A percentile compares a stretch with the other conserved stretches of the same genome.
Evolutionary conservation across 2,329 filamentous ascomycete species (phyloP).

Genomic region (Bipolaris oryzae): DNA sequence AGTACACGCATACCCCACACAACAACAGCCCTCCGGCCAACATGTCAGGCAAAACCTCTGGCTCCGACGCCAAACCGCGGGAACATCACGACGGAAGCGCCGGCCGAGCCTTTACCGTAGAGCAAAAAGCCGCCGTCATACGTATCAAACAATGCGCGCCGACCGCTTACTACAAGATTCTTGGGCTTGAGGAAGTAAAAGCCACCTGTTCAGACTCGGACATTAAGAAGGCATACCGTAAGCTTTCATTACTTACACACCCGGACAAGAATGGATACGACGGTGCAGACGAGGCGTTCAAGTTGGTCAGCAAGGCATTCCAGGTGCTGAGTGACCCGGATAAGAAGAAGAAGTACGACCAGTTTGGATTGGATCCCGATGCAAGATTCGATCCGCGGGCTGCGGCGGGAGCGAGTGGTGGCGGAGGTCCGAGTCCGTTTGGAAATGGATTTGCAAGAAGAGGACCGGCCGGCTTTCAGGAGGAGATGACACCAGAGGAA

Average conservation of each 20-base stretch:
- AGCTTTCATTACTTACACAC: slow-evolving; percentile 91
- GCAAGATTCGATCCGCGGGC: slow-evolving; percentile 74
- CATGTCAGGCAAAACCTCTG: slow-evolving; percentile 54
- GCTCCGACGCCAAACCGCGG: slow-evolving; percentile 55
- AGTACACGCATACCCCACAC: slow-evolving; percentile 7
- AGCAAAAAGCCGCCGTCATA: slow-evolving; percentile 90
- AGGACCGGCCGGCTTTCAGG: slow-evolving; percentile 73
- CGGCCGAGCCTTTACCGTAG: slow-evolving; percentile 78
- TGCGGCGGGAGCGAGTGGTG: slow-evolving; percentile 47
- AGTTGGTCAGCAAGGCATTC: slow-evolving; percentile 94
- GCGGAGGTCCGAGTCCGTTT: slow-evolving; percentile 65
- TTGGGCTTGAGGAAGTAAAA: slow-evolving; percentile 71
- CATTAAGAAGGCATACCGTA: slow-evolving; percentile 97
- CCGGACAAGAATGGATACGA: slow-evolving; percentile 98
- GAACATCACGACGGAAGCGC: slow-evolving; percentile 79
- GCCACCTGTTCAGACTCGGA: slow-evolving; percentile 75
- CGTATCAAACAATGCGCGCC: slow-evolving; percentile 82
- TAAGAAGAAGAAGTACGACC: slow-evolving; percentile 87
- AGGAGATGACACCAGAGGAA: slow-evolving; percentile 94
- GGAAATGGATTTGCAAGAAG: slow-evolving; percentile 60
- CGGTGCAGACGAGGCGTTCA: slow-evolving; percentile 96
- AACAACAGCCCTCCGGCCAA: slow-evolving; percentile 22
- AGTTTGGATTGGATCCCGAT: slow-evolving; percentile 90
- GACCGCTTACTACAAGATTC: slow-evolving; percentile 95
- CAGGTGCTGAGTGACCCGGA: slow-evolving; percentile 91